These are phyloP conservation scores for Aspergillus sp. DNA, from an alignment of 2,329 filamentous ascomycete genomes.

Conservation along the genomic window DNA sequence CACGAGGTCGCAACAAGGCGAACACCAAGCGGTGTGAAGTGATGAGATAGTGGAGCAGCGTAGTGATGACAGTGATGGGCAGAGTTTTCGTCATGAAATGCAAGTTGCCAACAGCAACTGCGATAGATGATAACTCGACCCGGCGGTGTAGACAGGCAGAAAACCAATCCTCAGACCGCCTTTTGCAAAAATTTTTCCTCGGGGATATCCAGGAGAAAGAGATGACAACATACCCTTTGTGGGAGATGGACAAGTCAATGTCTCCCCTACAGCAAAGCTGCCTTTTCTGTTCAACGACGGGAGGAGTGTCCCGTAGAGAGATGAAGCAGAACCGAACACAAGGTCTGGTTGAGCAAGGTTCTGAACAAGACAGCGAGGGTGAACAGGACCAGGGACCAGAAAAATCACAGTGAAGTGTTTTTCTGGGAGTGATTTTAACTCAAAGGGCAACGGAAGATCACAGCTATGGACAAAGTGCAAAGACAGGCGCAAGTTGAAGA, in stretches of 20 bases:
- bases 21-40: neutral
- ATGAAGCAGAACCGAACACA: slow-evolving; percentile 8
- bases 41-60: neutral
- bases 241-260: slow-evolving; percentile 99
- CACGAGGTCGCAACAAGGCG: neutral
- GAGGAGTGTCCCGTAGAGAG: slow-evolving; percentile 4
- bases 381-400: slow-evolving; percentile 21
- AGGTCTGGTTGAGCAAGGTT: slow-evolving; percentile 11
- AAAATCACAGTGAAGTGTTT: slow-evolving; percentile 42
- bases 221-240: slow-evolving; percentile 53
- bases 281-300: slow-evolving; percentile 10
- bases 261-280: slow-evolving; percentile 65
- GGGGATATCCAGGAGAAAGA: slow-evolving; percentile 4
- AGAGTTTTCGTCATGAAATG: neutral
- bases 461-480: neutral
- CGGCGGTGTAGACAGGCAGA: slow-evolving; percentile 1
- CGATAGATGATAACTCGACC: neutral
- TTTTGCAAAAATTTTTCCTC: neutral
- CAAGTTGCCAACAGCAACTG: neutral
- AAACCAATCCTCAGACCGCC: neutral
- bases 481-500: slow-evolving; percentile 11
- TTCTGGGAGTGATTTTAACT: slow-evolving; percentile 18
- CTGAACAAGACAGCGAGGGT: slow-evolving; percentile 11
- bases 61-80: too few species aligned
- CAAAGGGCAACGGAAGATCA: slow-evolving; percentile 6